Evolutionary conservation across 139 green algal species (phyloP), one percentile per base, ranked within the genome.

Genomic region (Yamagishiella unicocca): DNA sequence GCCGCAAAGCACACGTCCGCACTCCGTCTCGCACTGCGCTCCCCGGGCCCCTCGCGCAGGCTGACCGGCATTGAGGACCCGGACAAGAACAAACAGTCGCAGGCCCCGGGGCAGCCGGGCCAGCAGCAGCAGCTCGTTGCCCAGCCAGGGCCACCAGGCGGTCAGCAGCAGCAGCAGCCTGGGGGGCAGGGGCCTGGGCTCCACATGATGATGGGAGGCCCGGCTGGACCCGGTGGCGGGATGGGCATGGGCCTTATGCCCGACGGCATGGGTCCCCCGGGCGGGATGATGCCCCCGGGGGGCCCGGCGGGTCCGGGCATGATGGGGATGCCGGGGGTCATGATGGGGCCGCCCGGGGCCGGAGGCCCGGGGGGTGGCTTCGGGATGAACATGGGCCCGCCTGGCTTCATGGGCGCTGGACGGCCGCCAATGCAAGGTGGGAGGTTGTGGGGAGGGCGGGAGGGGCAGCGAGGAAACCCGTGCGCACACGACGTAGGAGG

Each of bases 21-120:
- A n/a, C n/a, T n/a, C n/a, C n/a, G n/a, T n/a, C n/a, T n/a, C n/a
- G n/a, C n/a, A n/a, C n/a, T n/a, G n/a, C n/a, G n/a, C n/a, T n/a
- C n/a, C n/a, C n/a, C n/a, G n/a, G n/a, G n/a, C n/a, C n/a, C n/a
- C n/a, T n/a, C n/a, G n/a, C n/a, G n/a, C 79, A 85, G 79, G 79
- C 62, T 85, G 0, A 85, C 79, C 10, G 79, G 79, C 37, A 76
- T 85, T 10, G 79, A 85, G 42, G 79, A 85, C 58, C 79, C 79
- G 17, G 79, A 75, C 14, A 17, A 22, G 33, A 29, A 46, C 27
- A 84, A 84, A 27, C 77, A 62, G 77, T 58, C 58, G 58, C 55
- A 84, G 31, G 12, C 25, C 24, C 25, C 21, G 33, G 38, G 29
- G 43, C 73, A 46, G 17, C 62, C 62, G n/a, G 42, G 54, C 55